phyloP scores from a whole-genome alignment of 495 filamentous ascomycete genomes.

The Glonium stellatum region DNA sequence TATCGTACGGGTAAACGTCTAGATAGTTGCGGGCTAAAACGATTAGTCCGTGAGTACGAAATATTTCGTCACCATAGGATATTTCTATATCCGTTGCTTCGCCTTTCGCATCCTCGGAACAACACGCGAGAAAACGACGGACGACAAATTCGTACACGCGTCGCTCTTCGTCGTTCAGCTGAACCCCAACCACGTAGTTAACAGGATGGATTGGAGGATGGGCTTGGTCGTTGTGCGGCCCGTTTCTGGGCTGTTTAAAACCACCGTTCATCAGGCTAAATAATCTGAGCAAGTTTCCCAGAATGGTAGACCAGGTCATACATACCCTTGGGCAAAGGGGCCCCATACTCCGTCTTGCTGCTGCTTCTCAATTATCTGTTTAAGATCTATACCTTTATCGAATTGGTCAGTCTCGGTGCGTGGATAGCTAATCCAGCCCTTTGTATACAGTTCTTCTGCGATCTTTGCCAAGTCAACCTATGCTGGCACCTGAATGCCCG shows the following conservation, averaged over 20 bases:
- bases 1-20: slow-evolving; percentile 92
- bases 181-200: slow-evolving; percentile 59
- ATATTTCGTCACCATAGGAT: slow-evolving; percentile 73
- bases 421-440: slow-evolving; percentile 94
- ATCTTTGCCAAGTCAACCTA: slow-evolving; percentile 34
- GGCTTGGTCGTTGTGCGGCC: slow-evolving; percentile 86
- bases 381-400: slow-evolving; percentile 81
- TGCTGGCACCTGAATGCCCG: neutral
- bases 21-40: slow-evolving; percentile 88
- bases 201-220: slow-evolving; percentile 97
- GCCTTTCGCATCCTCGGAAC: slow-evolving; percentile 88
- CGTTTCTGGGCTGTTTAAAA: slow-evolving; percentile 74
- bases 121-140: slow-evolving; percentile 93
- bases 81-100: slow-evolving; percentile 78
- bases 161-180: slow-evolving; percentile 56
- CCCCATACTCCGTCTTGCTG: slow-evolving; percentile 71
- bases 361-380: slow-evolving; percentile 76
- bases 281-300: neutral
- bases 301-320: neutral
- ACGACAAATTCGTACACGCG: slow-evolving; percentile 89
- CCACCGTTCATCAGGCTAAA: slow-evolving; percentile 62
- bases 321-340: slow-evolving; percentile 62
- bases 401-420: slow-evolving; percentile 97
- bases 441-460: slow-evolving; percentile 85
- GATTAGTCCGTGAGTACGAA: slow-evolving; percentile 72